Percentiles rank a stretch among this genome's conserved stretches.
These are phyloP conservation scores for Arachnomyces sp. DNA, from an alignment of 2,329 filamentous ascomycete genomes.

Conservation along the genomic window DNA sequence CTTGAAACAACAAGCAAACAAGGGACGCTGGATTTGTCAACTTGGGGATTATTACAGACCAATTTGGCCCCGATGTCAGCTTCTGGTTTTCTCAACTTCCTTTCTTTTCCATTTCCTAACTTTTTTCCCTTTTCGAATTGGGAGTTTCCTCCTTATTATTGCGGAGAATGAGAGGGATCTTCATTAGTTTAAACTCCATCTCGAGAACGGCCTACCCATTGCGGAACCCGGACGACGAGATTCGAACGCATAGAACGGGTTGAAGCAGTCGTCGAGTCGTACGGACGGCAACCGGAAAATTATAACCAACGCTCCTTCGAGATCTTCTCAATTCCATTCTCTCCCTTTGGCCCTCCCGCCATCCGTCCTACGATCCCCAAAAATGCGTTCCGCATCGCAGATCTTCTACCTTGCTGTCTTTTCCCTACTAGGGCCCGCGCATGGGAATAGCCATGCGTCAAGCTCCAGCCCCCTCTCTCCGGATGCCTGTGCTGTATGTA, in stretches of 20 bases:
- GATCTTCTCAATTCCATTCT: background rate
- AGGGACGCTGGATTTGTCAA: conserved; percentile 2
- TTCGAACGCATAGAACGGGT: too few species aligned
- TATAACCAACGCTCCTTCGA: background rate
- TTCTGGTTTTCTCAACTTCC: too few species aligned
- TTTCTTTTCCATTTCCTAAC: too few species aligned
- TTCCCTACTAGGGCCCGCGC: conserved; percentile 45
- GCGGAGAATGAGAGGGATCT: too few species aligned
- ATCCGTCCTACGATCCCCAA: background rate
- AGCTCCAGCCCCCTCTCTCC: conserved; percentile 25
- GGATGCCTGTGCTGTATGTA: conserved; percentile 51
- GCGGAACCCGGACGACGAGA: too few species aligned
- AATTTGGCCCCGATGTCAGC: conserved; percentile 3
- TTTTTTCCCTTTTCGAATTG: too few species aligned
- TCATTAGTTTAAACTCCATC: too few species aligned
- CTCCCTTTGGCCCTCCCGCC: background rate
- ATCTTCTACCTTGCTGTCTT: conserved; percentile 57
- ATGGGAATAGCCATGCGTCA: conserved; percentile 37
- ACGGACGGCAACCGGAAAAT: background rate
- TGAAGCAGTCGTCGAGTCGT: too few species aligned
- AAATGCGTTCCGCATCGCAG: conserved; percentile 46
- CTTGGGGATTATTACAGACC: conserved; percentile 5
- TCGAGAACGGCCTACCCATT: too few species aligned
- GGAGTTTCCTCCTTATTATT: too few species aligned
- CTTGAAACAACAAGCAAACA: background rate